Evolutionary conservation across 371 early-diverging fungal species (phyloP).

Genomic region (Lichtheimia corymbifera): DNA sequence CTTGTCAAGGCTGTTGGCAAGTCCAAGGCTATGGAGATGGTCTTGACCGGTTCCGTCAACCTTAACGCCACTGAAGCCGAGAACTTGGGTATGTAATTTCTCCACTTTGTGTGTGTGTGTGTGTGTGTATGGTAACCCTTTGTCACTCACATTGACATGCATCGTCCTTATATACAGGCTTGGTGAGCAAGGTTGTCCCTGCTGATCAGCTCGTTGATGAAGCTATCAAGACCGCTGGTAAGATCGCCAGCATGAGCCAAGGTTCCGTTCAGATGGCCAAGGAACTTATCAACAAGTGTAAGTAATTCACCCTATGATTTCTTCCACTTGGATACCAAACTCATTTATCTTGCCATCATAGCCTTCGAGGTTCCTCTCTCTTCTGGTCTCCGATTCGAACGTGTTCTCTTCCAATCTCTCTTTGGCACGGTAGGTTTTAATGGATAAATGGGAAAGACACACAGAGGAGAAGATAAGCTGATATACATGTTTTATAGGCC

Average conservation of each 20-base stretch:
- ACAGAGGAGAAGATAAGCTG: not conserved
- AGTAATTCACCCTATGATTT: slow-evolving; percentile 6
- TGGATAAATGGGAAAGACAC: not conserved
- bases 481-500: slow-evolving; percentile 42
- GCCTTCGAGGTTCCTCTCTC: slow-evolving; percentile 87
- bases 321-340: not conserved
- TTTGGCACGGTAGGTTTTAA: slow-evolving; percentile 80
- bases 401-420: slow-evolving; percentile 91
- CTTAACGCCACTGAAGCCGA: slow-evolving; percentile 87
- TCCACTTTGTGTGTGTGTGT: not conserved
- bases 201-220: slow-evolving; percentile 87
- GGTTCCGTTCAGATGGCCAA: slow-evolving; percentile 94
- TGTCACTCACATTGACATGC: not conserved
- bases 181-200: slow-evolving; percentile 92
- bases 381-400: slow-evolving; percentile 91
- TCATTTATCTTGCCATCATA: slow-evolving; percentile 23
- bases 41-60: slow-evolving; percentile 85
- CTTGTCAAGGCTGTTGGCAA: slow-evolving; percentile 95
- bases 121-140: no score
- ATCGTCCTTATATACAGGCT: slow-evolving; percentile 42
- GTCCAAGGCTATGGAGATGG: slow-evolving; percentile 98
- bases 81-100: not conserved
- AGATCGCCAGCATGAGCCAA: slow-evolving; percentile 84
- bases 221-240: slow-evolving; percentile 85
- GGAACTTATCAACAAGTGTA: slow-evolving; percentile 93